Conservation (phyloP, 768 basidiomycete genomes). For the Termitomyces sp. region DNA sequence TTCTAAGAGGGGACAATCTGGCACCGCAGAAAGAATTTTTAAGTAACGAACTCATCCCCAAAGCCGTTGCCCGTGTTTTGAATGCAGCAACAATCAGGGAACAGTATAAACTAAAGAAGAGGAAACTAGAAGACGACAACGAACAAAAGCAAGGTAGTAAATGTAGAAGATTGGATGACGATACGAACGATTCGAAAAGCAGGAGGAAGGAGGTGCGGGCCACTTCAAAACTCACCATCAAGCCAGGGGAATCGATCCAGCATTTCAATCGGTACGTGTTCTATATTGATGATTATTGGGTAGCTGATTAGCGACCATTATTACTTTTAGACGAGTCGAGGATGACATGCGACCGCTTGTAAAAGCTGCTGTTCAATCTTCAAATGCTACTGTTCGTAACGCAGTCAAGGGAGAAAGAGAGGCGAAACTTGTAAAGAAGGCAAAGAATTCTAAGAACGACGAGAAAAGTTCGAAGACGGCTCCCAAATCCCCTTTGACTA, state of each 20-base stretch:
- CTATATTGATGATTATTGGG: too few relatives aligned
- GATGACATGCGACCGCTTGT: constrained; percentile 64
- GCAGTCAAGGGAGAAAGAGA: constrained; percentile 34
- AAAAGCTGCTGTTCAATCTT: constrained; percentile 54
- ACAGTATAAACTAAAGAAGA: constrained; percentile 49
- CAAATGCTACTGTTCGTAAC: constrained; percentile 48
- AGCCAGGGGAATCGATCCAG: constrained; percentile 65
- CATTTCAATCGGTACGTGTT: constrained; percentile 68
- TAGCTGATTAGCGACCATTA: not conserved
- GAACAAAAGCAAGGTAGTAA: constrained; percentile 22
- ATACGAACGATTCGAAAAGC: constrained; percentile 15
- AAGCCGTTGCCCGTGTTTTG: constrained; percentile 60
- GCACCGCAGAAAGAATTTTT: constrained; percentile 41
- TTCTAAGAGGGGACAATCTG: constrained; percentile 44
- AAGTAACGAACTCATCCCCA: constrained; percentile 61
- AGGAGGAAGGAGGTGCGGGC: constrained; percentile 19
- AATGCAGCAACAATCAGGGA: constrained; percentile 58
- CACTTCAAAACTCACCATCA: constrained; percentile 37
- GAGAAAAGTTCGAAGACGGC: constrained; percentile 9
- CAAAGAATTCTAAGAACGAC: constrained; percentile 16
- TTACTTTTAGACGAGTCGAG: constrained; percentile 60
- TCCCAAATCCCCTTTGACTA: constrained; percentile 6
- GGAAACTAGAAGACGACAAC: constrained; percentile 28
- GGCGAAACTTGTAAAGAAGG: constrained; percentile 22
- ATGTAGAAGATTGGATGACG: constrained; percentile 26